Evolutionary conservation across 2,329 filamentous ascomycete genomes (phyloP).

Genomic region (Alternaria novae-zelandiae): DNA sequence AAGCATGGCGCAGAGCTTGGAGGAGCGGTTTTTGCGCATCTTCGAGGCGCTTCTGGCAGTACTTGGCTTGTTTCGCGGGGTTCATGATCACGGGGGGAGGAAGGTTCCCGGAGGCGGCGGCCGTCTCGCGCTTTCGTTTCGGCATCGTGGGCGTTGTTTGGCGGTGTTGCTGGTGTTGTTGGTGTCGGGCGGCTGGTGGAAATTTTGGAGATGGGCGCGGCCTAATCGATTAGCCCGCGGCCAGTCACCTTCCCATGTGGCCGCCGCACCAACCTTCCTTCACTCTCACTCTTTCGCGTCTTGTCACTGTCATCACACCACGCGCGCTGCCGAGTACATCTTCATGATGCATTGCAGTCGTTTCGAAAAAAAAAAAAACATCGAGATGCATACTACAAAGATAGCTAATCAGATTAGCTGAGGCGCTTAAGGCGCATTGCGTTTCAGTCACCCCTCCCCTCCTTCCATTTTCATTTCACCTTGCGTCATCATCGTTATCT

Average conservation of each 20-base stretch:
- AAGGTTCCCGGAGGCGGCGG: conserved; percentile 11
- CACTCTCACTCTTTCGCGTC: background rate
- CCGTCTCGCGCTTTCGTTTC: conserved; percentile 43
- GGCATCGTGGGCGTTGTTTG: conserved; percentile 29
- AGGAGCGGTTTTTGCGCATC: conserved; percentile 64
- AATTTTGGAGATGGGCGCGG: conserved; percentile 14
- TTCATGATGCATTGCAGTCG: background rate
- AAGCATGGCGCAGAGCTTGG: conserved; percentile 72
- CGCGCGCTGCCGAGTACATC: background rate
- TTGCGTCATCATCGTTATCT: background rate
- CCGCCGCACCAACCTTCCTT: background rate
- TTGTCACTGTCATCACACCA: background rate
- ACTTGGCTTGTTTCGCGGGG: conserved; percentile 26
- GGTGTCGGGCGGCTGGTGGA: conserved; percentile 3
- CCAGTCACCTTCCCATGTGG: background rate
- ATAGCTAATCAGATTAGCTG: background rate
- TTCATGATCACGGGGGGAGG: background rate
- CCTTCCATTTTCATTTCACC: background rate
- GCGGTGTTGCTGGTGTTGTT: background rate
- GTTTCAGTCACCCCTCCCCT: background rate
- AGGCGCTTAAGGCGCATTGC: background rate
- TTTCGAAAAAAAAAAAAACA: background rate
- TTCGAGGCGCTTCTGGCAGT: conserved; percentile 54
- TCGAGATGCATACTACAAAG: background rate
- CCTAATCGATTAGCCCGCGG: conserved; percentile 18